phyloP scores from a whole-genome alignment of 306 rosid genomes.

The Abrus precatorius region DNA sequence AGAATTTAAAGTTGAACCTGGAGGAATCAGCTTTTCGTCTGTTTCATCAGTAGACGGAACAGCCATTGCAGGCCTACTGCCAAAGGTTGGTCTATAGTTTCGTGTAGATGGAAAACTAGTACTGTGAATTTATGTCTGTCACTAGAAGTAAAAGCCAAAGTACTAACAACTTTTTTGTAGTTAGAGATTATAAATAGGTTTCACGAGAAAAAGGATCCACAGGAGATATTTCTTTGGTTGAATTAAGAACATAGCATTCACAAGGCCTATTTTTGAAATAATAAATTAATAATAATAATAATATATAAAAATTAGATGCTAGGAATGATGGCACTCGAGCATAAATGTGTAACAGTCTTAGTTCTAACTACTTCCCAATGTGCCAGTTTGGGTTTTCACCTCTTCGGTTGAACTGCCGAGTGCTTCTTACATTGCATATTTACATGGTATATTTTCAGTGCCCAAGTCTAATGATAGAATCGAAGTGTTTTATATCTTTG shows the following conservation, averaged over 20 bases:
- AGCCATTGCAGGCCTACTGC: conserved; percentile 67
- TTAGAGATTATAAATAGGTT: conserved; percentile 23
- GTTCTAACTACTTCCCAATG: conserved; percentile 5
- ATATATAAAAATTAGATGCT: neutral
- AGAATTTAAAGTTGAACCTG: conserved; percentile 66
- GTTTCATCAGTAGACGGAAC: conserved; percentile 63
- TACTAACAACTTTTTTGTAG: conserved; percentile 14
- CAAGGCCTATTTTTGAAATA: neutral
- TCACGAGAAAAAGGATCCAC: neutral
- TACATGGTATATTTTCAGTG: conserved; percentile 3
- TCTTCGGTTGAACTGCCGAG: neutral
- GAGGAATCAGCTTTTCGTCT: conserved; percentile 66
- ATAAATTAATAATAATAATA: neutral
- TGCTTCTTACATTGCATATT: neutral
- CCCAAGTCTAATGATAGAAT: neutral
- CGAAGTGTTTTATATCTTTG: neutral
- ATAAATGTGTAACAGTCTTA: neutral
- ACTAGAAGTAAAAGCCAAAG: conserved; percentile 26
- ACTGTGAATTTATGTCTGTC: conserved; percentile 23
- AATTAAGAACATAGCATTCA: conserved; percentile 18
- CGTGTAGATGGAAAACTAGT: conserved; percentile 32
- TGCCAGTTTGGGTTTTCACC: conserved; percentile 5
- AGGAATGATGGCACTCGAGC: neutral
- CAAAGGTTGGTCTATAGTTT: conserved; percentile 72
- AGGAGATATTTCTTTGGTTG: conserved; percentile 17